Evolutionary conservation across 768 basidiomycete species (phyloP).

Genomic region (Mycena belliarum): DNA sequence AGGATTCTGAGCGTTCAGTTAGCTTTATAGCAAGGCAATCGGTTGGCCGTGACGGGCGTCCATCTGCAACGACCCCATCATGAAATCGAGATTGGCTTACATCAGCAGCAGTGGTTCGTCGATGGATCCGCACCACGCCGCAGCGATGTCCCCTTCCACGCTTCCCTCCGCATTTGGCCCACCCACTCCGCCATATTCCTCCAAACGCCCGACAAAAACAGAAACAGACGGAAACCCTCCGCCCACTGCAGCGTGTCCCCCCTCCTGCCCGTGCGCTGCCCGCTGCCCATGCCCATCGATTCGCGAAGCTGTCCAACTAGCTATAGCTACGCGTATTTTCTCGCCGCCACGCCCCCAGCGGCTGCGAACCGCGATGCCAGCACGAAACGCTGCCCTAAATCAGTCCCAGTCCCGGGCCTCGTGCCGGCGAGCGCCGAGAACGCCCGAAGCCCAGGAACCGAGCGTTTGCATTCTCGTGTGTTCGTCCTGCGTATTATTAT

Average conservation of each 20-base stretch:
- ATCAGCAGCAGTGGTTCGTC: neutral
- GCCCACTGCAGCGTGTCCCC: too few relatives aligned
- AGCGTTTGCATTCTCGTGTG: neutral
- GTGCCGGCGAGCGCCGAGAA: too few relatives aligned
- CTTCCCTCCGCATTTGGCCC: conserved; percentile 6
- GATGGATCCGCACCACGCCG: conserved; percentile 14
- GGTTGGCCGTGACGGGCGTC: conserved; percentile 12
- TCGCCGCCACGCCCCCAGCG: conserved; percentile 3
- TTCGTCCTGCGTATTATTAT: too few relatives aligned
- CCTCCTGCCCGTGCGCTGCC: too few relatives aligned
- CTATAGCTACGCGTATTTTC: too few relatives aligned
- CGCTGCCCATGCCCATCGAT: too few relatives aligned
- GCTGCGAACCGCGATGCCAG: too few relatives aligned
- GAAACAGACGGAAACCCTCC: conserved; percentile 14
- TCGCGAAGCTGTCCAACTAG: conserved; percentile 11
- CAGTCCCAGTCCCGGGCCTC: too few relatives aligned
- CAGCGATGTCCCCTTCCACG: neutral
- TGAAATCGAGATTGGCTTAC: conserved; percentile 15
- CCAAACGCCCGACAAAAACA: conserved; percentile 1
- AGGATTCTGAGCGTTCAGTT: neutral
- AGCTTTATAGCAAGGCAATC: conserved; percentile 15
- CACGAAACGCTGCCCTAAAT: neutral
- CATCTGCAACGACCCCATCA: conserved; percentile 5
- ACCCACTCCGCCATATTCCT: neutral
- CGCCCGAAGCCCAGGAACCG: conserved; percentile 13